phyloP scores from a whole-genome alignment of 768 basidiomycete species.

The Jaapia argillacea region DNA sequence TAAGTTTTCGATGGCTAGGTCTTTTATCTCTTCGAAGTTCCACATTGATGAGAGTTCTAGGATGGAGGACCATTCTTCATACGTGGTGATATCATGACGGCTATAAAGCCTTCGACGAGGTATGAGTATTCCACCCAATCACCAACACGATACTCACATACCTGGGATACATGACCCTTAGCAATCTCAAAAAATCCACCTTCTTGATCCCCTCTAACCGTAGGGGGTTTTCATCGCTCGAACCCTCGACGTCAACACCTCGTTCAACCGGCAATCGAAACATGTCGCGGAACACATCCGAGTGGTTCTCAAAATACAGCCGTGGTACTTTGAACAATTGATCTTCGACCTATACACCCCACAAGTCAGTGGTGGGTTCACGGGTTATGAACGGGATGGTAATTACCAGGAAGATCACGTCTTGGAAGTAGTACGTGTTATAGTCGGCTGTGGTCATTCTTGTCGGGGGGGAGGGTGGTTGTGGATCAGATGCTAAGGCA shows the following conservation, averaged over 20 bases:
- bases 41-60: constrained; percentile 28
- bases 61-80: constrained; percentile 30
- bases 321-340: constrained; percentile 28
- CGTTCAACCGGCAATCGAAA: constrained; percentile 20
- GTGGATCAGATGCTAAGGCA: no score
- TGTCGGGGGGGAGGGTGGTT: no score
- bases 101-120: constrained; percentile 31
- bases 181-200: constrained; percentile 15
- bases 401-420: no score
- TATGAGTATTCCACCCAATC: no score
- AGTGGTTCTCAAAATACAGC: constrained; percentile 22
- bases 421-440: no score
- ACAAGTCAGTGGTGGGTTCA: no score
- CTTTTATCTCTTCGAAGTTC: constrained; percentile 29
- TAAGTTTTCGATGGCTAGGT: no score
- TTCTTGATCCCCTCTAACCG: constrained; percentile 15
- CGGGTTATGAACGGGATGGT: no score
- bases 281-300: constrained; percentile 23
- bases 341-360: constrained; percentile 34
- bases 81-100: constrained; percentile 22
- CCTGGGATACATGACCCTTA: constrained; percentile 19
- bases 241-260: constrained; percentile 14
- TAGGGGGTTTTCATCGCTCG: constrained; percentile 19
- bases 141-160: constrained; percentile 10
- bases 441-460: no score